Conservation (phyloP, 345 rosid genomes). For the Erucastrum elatum region DNA sequence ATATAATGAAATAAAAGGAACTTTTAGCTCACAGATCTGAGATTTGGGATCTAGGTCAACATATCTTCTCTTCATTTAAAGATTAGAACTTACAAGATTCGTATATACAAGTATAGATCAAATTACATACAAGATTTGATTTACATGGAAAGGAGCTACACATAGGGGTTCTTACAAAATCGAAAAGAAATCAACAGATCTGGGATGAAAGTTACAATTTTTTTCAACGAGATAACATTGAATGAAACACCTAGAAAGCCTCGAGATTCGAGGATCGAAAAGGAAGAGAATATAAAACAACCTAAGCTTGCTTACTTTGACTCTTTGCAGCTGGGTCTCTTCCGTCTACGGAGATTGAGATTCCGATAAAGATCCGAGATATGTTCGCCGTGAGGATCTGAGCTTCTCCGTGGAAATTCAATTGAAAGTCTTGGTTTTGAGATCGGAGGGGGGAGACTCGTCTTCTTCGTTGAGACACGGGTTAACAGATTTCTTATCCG, state of each 20-base stretch:
- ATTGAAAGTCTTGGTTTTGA: neutral
- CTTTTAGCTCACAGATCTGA: constrained; percentile 32
- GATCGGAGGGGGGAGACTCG: constrained; percentile 38
- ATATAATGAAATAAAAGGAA: neutral
- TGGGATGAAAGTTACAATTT: constrained; percentile 24
- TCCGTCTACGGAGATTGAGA: constrained; percentile 10
- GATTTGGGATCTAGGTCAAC: constrained; percentile 30
- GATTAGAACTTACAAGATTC: constrained; percentile 20
- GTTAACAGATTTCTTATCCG: constrained; percentile 21
- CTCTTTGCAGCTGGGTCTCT: constrained; percentile 13
- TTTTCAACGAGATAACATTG: constrained; percentile 15
- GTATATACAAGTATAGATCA: constrained; percentile 16
- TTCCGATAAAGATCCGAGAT: neutral
- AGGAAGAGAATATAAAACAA: neutral
- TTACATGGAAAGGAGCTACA: constrained; percentile 27
- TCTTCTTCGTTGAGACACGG: constrained; percentile 5
- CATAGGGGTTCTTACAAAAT: constrained; percentile 36
- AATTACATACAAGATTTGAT: constrained; percentile 16
- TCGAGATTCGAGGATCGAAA: constrained; percentile 31
- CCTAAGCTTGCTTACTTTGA: constrained; percentile 42
- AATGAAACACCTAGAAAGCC: constrained; percentile 9
- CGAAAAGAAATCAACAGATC: constrained; percentile 31
- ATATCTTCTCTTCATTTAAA: constrained; percentile 6
- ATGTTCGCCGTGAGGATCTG: neutral
- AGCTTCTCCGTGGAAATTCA: neutral